Conservation (phyloP, 78 protist species). For the Dictyostelium discoideum region dicty_2.7 NC_007089.4:4836001-4836500, state of each 20-base stretch:
- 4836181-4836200: conserved; percentile 93
- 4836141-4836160: conserved; percentile 98
- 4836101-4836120: conserved; percentile 97
- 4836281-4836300: conserved; percentile 77
- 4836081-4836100: conserved; percentile 97
- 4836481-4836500: conserved; percentile 98
- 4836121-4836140: conserved; percentile 98
- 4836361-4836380: too few relatives aligned
- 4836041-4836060: conserved; percentile 90
- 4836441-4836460: conserved; percentile 91
- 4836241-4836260: conserved; percentile 98
- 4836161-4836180: conserved; percentile 99
- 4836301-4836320: background rate
- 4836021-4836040: conserved; percentile 96
- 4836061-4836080: conserved; percentile 94
- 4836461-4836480: conserved; percentile 94
- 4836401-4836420: conserved; percentile 90
- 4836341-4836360: background rate
- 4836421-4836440: conserved; percentile 98
- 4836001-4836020: conserved; percentile 92
- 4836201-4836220: conserved; percentile 95
- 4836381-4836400: background rate
- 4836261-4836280: conserved; percentile 95
- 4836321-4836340: background rate
- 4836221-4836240: conserved; percentile 86